Conservation (phyloP, 768 basidiomycete species). For the Suillus occidentalis region DNA sequence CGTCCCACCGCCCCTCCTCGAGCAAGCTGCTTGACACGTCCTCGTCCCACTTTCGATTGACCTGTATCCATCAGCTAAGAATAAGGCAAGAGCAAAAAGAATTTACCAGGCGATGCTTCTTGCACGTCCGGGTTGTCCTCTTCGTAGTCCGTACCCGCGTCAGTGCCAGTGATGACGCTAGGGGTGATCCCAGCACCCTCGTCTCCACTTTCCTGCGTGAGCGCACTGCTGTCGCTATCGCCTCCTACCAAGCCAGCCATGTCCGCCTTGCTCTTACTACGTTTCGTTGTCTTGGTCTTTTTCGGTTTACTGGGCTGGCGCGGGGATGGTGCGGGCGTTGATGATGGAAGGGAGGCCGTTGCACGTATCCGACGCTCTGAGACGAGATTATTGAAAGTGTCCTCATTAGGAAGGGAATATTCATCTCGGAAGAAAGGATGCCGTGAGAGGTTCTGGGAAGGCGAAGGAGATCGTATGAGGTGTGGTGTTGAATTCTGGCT, state of each 20-base stretch:
- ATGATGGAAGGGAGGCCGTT: slow-evolving; percentile 52
- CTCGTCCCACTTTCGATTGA: slow-evolving; percentile 23
- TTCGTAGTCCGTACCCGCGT: slow-evolving; percentile 68
- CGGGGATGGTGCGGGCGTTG: slow-evolving; percentile 59
- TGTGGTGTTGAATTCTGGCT: slow-evolving; percentile 42
- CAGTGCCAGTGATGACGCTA: slow-evolving; percentile 68
- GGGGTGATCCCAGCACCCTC: slow-evolving; percentile 62
- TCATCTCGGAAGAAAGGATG: slow-evolving; percentile 79
- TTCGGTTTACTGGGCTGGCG: slow-evolving; percentile 36
- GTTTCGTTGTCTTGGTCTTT: slow-evolving; percentile 51
- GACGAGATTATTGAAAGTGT: slow-evolving; percentile 58
- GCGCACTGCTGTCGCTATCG: slow-evolving; percentile 81
- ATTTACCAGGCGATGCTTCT: slow-evolving; percentile 59
- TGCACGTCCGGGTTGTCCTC: slow-evolving; percentile 64
- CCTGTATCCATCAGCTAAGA: slow-evolving; percentile 19
- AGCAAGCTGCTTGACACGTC: slow-evolving; percentile 24
- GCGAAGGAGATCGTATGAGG: slow-evolving; percentile 64
- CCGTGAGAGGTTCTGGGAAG: slow-evolving; percentile 61
- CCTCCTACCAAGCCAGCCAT: slow-evolving; percentile 76
- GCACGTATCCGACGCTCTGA: slow-evolving; percentile 62
- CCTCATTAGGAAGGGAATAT: slow-evolving; percentile 60
- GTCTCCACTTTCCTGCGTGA: slow-evolving; percentile 82
- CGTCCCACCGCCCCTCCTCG: slow-evolving; percentile 27
- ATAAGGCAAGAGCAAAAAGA: not conserved
- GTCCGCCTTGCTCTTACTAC: slow-evolving; percentile 44